A percentile compares a stretch with the other conserved stretches of the same genome.
Evolutionary conservation across 768 basidiomycete genomes (phyloP).

Genomic region (Rhodosporidiobolus sp.): DNA sequence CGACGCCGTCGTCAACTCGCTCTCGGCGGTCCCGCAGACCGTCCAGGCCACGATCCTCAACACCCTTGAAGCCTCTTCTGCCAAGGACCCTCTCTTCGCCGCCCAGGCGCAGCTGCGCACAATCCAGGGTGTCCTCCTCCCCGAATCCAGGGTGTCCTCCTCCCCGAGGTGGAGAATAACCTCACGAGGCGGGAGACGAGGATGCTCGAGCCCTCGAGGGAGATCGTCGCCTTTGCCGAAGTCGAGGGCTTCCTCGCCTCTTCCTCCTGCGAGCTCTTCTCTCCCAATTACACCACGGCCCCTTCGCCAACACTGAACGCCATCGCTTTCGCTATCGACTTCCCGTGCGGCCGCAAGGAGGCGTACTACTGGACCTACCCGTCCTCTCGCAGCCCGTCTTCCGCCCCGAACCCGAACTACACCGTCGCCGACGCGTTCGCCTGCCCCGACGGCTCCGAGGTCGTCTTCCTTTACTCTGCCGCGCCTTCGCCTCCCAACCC

Average conservation of each 20-base stretch:
- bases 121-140: neutral
- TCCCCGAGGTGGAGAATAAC: neutral
- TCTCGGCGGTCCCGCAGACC: too few species aligned
- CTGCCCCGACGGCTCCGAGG: neutral
- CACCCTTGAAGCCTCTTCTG: too few species aligned
- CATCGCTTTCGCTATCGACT: neutral
- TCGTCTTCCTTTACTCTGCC: neutral
- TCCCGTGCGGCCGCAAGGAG: neutral
- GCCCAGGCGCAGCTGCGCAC: too few species aligned
- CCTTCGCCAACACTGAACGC: neutral
- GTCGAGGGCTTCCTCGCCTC: neutral
- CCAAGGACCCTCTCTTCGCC: too few species aligned
- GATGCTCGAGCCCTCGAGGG: neutral
- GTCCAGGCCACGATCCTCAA: too few species aligned
- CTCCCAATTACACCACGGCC: neutral
- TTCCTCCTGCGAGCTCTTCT: neutral
- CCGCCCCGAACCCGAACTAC: neutral
- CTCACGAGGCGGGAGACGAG: neutral
- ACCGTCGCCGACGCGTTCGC: neutral
- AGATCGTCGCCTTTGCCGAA: neutral
- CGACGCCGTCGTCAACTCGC: neutral
- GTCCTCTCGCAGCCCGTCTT: neutral
- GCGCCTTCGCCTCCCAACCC: neutral
- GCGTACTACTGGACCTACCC: neutral
- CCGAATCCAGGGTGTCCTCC: neutral